A percentile compares a stretch with the other conserved stretches of the same genome.
phyloP scores from a whole-genome alignment of 2,329 filamentous ascomycete species.

The Geoglossum cookeanum region DNA sequence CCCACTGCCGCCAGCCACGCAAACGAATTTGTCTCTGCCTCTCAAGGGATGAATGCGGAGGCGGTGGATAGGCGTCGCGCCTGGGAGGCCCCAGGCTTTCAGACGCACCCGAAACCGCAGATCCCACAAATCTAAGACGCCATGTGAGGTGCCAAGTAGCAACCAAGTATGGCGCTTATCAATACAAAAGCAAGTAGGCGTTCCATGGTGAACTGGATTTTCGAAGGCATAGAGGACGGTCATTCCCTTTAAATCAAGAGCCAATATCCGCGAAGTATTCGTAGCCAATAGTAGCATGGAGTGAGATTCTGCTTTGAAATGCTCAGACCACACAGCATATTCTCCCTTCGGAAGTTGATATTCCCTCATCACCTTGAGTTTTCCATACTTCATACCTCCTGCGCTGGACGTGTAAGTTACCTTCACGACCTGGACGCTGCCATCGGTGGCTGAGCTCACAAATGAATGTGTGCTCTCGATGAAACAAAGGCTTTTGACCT shows the following conservation, averaged over 20 bases:
- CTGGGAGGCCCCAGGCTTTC: conserved; percentile 73
- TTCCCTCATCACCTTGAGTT: conserved; percentile 55
- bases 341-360: conserved; percentile 60
- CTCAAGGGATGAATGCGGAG: conserved; percentile 61
- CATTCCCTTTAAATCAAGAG: conserved; percentile 79
- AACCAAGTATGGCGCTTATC: conserved; percentile 81
- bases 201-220: conserved; percentile 82
- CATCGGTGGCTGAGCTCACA: conserved; percentile 74
- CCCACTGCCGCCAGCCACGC: conserved; percentile 71
- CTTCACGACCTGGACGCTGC: conserved; percentile 75
- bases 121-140: conserved; percentile 88
- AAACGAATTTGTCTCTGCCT: conserved; percentile 66
- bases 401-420: conserved; percentile 45
- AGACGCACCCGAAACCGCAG: conserved; percentile 80
- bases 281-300: conserved; percentile 80
- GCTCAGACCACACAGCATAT: conserved; percentile 75
- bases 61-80: conserved; percentile 60
- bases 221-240: conserved; percentile 56
- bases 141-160: conserved; percentile 77
- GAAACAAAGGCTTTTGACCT: conserved; percentile 70
- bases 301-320: conserved; percentile 63
- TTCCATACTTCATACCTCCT: conserved; percentile 51
- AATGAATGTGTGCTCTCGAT: conserved; percentile 90
- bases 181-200: conserved; percentile 76
- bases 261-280: conserved; percentile 64